These are phyloP conservation scores for Penicillium subrubescens DNA, from an alignment of 495 filamentous ascomycete genomes.

Conservation along the genomic window DNA sequence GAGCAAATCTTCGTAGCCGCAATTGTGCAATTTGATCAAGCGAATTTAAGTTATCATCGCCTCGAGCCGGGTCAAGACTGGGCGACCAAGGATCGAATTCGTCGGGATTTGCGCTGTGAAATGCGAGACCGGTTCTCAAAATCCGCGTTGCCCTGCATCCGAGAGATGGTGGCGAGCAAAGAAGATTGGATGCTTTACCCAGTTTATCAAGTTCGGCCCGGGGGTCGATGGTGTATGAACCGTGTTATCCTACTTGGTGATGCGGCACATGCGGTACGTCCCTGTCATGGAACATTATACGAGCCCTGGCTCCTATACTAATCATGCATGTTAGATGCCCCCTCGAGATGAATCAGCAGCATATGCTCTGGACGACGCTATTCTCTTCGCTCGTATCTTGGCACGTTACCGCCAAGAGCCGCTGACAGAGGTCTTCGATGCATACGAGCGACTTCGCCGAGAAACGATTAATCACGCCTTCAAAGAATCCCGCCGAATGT, in stretches of 20 bases:
- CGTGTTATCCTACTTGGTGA: slow-evolving; percentile 57
- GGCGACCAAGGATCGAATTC: slow-evolving; percentile 43
- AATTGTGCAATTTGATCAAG: slow-evolving; percentile 52
- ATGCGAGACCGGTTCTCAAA: slow-evolving; percentile 48
- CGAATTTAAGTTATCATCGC: slow-evolving; percentile 31
- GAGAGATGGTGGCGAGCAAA: slow-evolving; percentile 47
- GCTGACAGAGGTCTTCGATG: slow-evolving; percentile 48
- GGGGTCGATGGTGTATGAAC: slow-evolving; percentile 52
- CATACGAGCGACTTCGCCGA: slow-evolving; percentile 54
- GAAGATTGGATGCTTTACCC: slow-evolving; percentile 62
- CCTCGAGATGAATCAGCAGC: slow-evolving; percentile 63
- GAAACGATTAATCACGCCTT: slow-evolving; percentile 54
- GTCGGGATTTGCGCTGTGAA: slow-evolving; percentile 44
- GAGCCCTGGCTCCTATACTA: no score
- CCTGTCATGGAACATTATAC: no score
- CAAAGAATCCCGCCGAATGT: slow-evolving; percentile 50
- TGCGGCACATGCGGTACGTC: slow-evolving; percentile 61
- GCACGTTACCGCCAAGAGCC: slow-evolving; percentile 37
- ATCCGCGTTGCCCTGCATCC: slow-evolving; percentile 48
- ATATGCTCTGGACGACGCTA: slow-evolving; percentile 62
- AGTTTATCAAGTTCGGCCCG: slow-evolving; percentile 56
- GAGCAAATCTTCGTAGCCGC: slow-evolving; percentile 57
- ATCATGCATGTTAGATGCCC: slow-evolving; percentile 50
- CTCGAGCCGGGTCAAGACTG: slow-evolving; percentile 50
- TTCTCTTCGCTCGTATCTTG: slow-evolving; percentile 56